phyloP scores from a whole-genome alignment of 495 filamentous ascomycete genomes.

The Aspergillus carlsbadensis region DNA sequence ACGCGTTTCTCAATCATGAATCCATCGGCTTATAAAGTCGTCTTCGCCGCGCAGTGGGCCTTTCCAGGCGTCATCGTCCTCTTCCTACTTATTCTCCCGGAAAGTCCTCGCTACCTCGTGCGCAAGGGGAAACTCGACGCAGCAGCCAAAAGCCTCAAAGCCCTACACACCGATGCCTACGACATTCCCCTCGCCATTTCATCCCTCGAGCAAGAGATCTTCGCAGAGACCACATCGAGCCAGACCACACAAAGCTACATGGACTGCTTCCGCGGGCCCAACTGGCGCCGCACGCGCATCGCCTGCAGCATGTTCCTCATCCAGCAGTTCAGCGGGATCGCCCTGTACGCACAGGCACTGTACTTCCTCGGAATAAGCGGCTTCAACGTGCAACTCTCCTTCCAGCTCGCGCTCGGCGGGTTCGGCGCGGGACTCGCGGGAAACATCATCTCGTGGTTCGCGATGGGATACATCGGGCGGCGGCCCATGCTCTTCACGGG shows the following conservation, averaged over 20 bases:
- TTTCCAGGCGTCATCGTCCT: not conserved
- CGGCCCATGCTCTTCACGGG: not conserved
- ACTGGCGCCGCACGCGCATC: not conserved
- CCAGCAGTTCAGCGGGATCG: not conserved
- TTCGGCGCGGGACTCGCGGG: not conserved
- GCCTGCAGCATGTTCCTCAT: not conserved
- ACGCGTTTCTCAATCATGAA: not conserved
- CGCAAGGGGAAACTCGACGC: not conserved
- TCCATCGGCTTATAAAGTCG: not conserved
- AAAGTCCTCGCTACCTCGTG: constrained; percentile 2
- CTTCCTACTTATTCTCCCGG: not conserved
- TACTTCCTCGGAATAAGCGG: not conserved
- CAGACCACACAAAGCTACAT: not conserved
- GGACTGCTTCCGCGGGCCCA: not conserved
- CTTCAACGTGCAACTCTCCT: not conserved
- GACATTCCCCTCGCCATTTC: not conserved
- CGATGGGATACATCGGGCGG: not conserved
- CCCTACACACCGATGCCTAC: not conserved
- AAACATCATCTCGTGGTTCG: not conserved
- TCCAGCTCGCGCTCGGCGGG: not conserved
- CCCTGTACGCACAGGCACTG: not conserved
- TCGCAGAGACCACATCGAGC: not conserved
- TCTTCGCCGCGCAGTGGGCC: not conserved
- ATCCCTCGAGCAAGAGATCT: no score
- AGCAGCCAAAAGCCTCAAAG: not conserved